These are phyloP conservation scores for Morella rubra DNA, from an alignment of 306 rosid genomes.

Conservation along the genomic window DNA sequence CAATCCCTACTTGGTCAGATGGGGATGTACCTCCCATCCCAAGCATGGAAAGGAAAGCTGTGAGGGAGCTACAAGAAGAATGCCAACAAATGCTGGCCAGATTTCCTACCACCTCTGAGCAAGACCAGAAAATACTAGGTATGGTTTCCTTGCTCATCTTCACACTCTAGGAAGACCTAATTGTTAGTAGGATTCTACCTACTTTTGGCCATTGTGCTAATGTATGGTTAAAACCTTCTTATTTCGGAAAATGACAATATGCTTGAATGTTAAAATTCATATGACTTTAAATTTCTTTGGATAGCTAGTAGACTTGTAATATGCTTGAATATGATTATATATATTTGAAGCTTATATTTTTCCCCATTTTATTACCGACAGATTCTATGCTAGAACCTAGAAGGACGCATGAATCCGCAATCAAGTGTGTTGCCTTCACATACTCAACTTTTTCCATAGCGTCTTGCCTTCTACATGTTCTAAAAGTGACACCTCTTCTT, in stretches of 20 bases:
- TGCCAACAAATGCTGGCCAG: slow-evolving; percentile 62
- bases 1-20: slow-evolving; percentile 87
- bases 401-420: slow-evolving; percentile 66
- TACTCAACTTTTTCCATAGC: slow-evolving; percentile 20
- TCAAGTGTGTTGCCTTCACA: slow-evolving; percentile 48
- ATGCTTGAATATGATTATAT: not conserved
- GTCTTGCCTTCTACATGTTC: slow-evolving; percentile 8
- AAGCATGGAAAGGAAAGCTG: slow-evolving; percentile 75
- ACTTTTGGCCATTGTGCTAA: not conserved
- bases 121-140: slow-evolving; percentile 76
- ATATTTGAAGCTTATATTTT: slow-evolving; percentile 21
- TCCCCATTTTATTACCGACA: slow-evolving; percentile 29
- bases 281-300: not conserved
- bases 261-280: no score
- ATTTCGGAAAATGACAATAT: not conserved
- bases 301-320: slow-evolving; percentile 7
- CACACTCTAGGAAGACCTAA: not conserved
- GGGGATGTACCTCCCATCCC: slow-evolving; percentile 83
- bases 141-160: slow-evolving; percentile 23
- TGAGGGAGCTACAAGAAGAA: slow-evolving; percentile 69
- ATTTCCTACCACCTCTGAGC: slow-evolving; percentile 63
- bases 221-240: not conserved
- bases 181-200: slow-evolving; percentile 7
- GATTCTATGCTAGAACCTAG: slow-evolving; percentile 64
- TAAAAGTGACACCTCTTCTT: slow-evolving; percentile 1